Base-by-base conservation (phyloP, 2,329 filamentous ascomycete species). In the Orbilia ellipsospora region DNA sequence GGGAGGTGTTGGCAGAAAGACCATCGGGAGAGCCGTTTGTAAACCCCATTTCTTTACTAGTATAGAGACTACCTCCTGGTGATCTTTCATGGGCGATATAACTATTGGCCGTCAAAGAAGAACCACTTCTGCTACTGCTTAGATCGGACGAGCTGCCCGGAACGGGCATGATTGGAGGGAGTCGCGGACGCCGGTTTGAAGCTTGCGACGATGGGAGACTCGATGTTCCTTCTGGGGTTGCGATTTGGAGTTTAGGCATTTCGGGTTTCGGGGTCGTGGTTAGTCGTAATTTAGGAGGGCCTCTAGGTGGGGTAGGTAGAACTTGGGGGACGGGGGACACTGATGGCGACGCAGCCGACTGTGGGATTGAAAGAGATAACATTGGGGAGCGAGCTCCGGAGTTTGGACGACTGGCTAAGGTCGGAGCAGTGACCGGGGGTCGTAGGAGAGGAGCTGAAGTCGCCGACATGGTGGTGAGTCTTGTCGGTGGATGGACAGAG, bases 241-340 rank as follows among this genome's bases (percentile, higher is more conserved):
- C 70, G 50, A 75, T 77, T 23, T 70, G 73, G 18, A 70, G 67
- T 61, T 77, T 70, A 28, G 67, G 61, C 52, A 54, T 68, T 16
- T 77, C 64, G 60, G 77, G 51, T 77, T 77, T 54, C 63, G 78
- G 48, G 54, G 78, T 74, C 20, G 79, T 80, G 45, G 78, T 77
- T 12, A 80, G 48, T 52, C 78, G 78, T 64, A 80, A 60, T 52
- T 79, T 78, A 51, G 79, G 79, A 36, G 78, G 79, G n/a, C 77
- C 69, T 77, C 78, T 63, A 13, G 62, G 63, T 12, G 74, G 60
- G 16, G 74, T 72, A 15, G 72, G 62, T 26, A 70, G 40, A 40
- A 77, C 51, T 28, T 77, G 69, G 12, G 69, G 68, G 36, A 75
- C 63, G 13, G 73, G 66, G 16, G 73, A 77, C 1, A 64, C 66